These are phyloP conservation scores for Flaveria sonorensis DNA, from an alignment of 129 eudicot genomes.

Conservation along the genomic window DNA sequence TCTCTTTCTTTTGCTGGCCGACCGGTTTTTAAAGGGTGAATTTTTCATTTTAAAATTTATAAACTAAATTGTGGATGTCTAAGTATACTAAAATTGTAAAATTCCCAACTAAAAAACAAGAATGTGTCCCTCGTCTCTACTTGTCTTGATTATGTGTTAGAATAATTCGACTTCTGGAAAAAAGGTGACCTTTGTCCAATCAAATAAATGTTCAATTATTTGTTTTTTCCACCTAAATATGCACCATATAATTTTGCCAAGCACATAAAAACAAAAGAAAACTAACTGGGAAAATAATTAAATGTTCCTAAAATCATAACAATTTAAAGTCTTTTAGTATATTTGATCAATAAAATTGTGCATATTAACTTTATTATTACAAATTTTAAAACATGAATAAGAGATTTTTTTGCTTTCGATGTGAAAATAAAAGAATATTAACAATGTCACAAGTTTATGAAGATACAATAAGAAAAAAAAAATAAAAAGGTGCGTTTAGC, in stretches of 20 bases:
- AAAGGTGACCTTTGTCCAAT: constrained; percentile 41
- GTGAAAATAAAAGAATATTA: too few species aligned
- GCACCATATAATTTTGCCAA: constrained; percentile 31
- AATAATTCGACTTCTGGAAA: constrained; percentile 25
- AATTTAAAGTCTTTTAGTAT: too few species aligned
- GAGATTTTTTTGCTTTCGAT: too few species aligned
- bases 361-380: too few species aligned
- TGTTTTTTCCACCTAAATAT: constrained; percentile 32
- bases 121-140: constrained; percentile 3
- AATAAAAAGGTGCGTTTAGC: too few species aligned
- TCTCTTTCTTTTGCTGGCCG: not conserved
- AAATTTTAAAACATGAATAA: too few species aligned
- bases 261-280: constrained; percentile 13
- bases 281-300: not conserved
- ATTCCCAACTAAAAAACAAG: constrained; percentile 16
- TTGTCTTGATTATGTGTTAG: constrained; percentile 21
- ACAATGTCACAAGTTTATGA: too few species aligned
- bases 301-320: too few species aligned
- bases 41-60: not conserved
- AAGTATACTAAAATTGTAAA: not conserved
- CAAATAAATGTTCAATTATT: constrained; percentile 11
- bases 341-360: too few species aligned
- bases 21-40: not conserved
- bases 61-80: not conserved
- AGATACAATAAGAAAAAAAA: too few species aligned